Base-by-base conservation (phyloP, 768 basidiomycete species). In the Polyporus arcularius region DNA sequence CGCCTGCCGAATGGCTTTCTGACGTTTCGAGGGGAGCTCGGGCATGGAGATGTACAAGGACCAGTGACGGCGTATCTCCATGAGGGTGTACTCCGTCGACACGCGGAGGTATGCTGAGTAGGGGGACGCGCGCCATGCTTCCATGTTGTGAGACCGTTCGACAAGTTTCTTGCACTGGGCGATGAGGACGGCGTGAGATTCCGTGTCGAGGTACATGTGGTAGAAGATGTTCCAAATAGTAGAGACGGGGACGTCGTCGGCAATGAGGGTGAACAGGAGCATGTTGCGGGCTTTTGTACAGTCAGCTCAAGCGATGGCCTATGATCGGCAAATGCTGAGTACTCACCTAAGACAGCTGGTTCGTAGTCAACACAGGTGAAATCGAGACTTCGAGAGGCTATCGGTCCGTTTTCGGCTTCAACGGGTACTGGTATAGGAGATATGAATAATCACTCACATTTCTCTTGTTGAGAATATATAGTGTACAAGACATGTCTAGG, bases 41-140 rank as follows among this genome's bases (percentile, higher is more conserved):
- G 73, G 65, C 43, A 75, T 71, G 12, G 69, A 69, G 16, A 61
- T 55, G 56, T 75, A 76, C 26, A 71, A 65, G 53, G 56, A 40
- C 62, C 65, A 65, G 15, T 63, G 58, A 18, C 64, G 66, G 21
- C 57, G 66, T 12, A 65, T 45, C 42, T 67, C 64, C 6, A 30
- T 40, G 8, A 62, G 53, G 1, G 66, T 61, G 41, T 67, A 50
- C 14, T 50, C 57, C 14, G 56, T 64, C 15, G 52, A 48, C 8
- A 49, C 42, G 11, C 48, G 59, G 28, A 64, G 16, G 30, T 31
- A 53, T 15, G 42, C 5, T 7, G 58, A 54, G 18, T 63, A 65
- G 4, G 51, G 56, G 10, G 58, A 61, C 11, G 49, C 18, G 8
- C 28, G 15, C 67, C 67, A 67, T 8, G 49, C 21, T 1, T 57